Conservation (phyloP, 2,329 filamentous ascomycete species). For the Ascochyta clinopodiicola region DNA sequence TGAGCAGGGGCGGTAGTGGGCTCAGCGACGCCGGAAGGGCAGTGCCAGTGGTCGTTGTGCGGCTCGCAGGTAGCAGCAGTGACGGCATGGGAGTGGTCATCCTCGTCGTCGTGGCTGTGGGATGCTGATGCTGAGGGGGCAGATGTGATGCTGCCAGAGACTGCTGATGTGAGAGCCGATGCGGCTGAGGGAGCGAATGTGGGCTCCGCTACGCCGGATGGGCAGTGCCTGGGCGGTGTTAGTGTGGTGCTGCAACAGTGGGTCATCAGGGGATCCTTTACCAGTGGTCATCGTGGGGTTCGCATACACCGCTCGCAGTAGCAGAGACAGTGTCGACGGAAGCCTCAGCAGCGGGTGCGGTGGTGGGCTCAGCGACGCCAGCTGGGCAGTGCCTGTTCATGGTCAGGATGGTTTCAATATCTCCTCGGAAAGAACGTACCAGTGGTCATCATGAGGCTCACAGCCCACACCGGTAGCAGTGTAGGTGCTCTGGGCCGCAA, state of each 20-base stretch:
- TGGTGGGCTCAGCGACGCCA: conserved; percentile 22
- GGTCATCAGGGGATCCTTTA: not conserved
- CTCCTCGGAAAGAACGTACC: not conserved
- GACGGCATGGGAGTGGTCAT: conserved; percentile 32
- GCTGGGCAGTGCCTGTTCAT: conserved; percentile 20
- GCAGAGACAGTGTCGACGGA: conserved; percentile 19
- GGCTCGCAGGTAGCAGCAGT: conserved; percentile 38
- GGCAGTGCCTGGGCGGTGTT: conserved; percentile 25
- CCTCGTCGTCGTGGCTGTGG: conserved; percentile 25
- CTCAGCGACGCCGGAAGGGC: conserved; percentile 34
- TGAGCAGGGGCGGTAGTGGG: conserved; percentile 28
- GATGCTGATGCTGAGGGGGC: conserved; percentile 18
- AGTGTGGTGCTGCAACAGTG: not conserved
- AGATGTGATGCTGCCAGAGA: conserved; percentile 5
- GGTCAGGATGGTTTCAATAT: not conserved
- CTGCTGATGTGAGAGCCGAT: conserved; percentile 6
- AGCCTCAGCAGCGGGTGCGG: conserved; percentile 14
- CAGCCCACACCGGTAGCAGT: conserved; percentile 18
- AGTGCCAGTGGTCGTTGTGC: conserved; percentile 38
- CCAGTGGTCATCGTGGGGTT: conserved; percentile 37
- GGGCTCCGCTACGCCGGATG: conserved; percentile 24
- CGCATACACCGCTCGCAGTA: conserved; percentile 26
- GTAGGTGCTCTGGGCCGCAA: conserved; percentile 27
- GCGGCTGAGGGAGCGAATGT: conserved; percentile 18
- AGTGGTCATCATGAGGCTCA: conserved; percentile 22